Conservation (phyloP, 1,284 basidiomycete genomes). For the Lentinula novae-zelandiae region DNA sequence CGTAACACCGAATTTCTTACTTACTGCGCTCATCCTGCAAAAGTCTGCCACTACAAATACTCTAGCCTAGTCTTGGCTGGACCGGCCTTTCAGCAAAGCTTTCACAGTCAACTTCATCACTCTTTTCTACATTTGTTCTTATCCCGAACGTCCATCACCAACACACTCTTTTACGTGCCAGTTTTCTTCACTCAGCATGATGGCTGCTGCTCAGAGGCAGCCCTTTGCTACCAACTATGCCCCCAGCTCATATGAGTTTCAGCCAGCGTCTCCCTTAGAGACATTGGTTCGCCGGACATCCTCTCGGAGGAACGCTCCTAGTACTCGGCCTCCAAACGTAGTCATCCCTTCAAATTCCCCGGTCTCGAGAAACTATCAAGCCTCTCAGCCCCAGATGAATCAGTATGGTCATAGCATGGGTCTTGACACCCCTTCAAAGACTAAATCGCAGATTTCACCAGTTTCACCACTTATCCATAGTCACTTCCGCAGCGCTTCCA, state of each 20-base stretch:
- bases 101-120: background rate
- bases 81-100: background rate
- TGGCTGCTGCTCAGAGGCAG: slow-evolving; percentile 3
- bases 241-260: slow-evolving; percentile 14
- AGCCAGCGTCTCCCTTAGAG: slow-evolving; percentile 18
- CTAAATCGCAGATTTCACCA: background rate
- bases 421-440: background rate
- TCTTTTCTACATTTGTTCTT: background rate
- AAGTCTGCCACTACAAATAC: background rate
- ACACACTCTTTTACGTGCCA: background rate
- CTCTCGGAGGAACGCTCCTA: slow-evolving; percentile 6
- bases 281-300: slow-evolving; percentile 14
- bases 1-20: background rate
- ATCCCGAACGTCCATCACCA: background rate
- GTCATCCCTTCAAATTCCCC: background rate
- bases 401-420: background rate
- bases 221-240: background rate
- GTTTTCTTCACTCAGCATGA: background rate
- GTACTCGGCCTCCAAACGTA: background rate
- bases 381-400: background rate
- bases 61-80: background rate
- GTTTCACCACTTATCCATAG: slow-evolving; percentile 12
- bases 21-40: background rate
- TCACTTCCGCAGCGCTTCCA: slow-evolving; percentile 8
- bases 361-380: background rate